Evolutionary conservation across 768 basidiomycete genomes (phyloP), one percentile per base, ranked within the genome.

Genomic region (Boletus vinaceobasis): DNA sequence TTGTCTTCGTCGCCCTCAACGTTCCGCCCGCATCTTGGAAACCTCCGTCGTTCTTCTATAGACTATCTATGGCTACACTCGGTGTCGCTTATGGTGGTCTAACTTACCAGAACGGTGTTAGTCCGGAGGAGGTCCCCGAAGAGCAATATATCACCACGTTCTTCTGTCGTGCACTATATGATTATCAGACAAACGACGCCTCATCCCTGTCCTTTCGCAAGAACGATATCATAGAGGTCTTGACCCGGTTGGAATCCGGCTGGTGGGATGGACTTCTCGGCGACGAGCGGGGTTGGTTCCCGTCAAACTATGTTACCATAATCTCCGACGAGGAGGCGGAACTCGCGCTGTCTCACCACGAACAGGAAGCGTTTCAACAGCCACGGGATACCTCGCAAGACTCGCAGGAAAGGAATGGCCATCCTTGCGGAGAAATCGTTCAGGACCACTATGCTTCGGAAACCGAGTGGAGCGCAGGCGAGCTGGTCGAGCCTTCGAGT

Each of bases 231-330:
- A 97, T 99, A 60, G 93, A 98, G 71, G 93, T 98, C 56, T 79
- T 96, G 50, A 90, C 88, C 11, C 87, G 86, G 63, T 84, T 98
- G 51, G 89, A 91, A 36, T 90, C 90, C 5, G 96, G 96, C 15
- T 99, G 96, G 96, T 98, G 95, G 97, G 96, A 99, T 70, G 96
- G 96, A 5, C 75, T 97, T 55, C 79, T 97, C 21, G 84, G 86
- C 45, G 89, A 91, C 51, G 87, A 90, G 69, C 84, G 96, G 48
- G 96, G 96, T 53, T 96, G 93, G 93, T 96, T 99, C 72, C 96
- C 96, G 21, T 92, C 90, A 61, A 99, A 98, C 75, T 98, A 97
- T 75, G 94, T 97, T 43, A 74, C 77, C 44, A 68, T 82, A 43
- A 84, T 98, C 52, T 79, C 84, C 26, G 89, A 91, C 58, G 86